Base-by-base conservation (phyloP, 768 basidiomycete genomes). In the Psilocybe azurescens region DNA sequence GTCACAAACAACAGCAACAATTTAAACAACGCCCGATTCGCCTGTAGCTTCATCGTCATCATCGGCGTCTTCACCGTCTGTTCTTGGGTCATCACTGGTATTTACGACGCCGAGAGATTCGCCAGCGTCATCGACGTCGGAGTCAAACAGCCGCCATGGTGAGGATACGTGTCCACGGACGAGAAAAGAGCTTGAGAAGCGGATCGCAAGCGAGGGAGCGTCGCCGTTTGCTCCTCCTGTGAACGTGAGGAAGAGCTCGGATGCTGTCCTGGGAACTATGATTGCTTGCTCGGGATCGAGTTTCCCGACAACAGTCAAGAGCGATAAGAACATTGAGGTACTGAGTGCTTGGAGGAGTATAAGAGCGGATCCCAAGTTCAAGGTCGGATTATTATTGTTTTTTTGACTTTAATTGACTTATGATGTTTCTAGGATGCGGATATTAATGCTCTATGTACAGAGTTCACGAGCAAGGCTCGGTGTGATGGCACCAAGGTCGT, bases 401-500 rank as follows among this genome's bases (percentile, higher is more conserved):
- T 46, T 56, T 48, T 13, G 56, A 24, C 24, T 24, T 24, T 24
- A 24, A 2, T 24, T 24, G 2, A 24, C 24, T 0, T 58, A 59
- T 56, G 55, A 49, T 60, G 44, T 53, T 51, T 32, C 58, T 69
- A 93, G 88, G 89, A 91, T 68, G 79, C 86, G 41, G 93, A 94
- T 69, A 86, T 94, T 60, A 91, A 89, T 67, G 83, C 89, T 52
- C 78, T 95, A 24, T 95, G 93, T 70, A 68, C 85, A 6, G 90
- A 94, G 74, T 93, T 95, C 70, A 84, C 91, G 50, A 83, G 75
- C 70, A 94, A 95, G 77, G 93, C 93, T 51, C 82, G 86, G 49
- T 95, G 93, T 69, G 93, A 94, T 62, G 93, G 93, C 39, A 87
- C 86, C 29, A 92, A 91, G 77, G 89, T 93, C 41, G 93, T 94